Percentiles rank a stretch among this genome's conserved stretches.
Conservation (phyloP, 2,329 filamentous ascomycete genomes). For the Dissoconium aciculare region DNA sequence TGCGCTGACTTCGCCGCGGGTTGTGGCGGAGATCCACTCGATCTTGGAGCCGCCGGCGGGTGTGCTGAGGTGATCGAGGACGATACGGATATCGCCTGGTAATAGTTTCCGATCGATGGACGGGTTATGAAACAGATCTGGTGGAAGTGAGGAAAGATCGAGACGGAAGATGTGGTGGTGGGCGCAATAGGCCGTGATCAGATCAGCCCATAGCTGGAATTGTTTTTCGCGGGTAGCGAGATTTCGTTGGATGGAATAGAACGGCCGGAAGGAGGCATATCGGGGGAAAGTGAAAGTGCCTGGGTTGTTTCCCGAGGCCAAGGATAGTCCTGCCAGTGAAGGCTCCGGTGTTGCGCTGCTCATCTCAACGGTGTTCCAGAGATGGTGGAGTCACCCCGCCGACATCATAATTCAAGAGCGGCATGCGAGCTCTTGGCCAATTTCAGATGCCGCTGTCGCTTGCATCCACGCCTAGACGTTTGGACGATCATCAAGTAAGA, state of each 20-base stretch:
- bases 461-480: no score
- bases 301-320: slow-evolving; percentile 2
- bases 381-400: no score
- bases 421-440: no score
- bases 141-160: slow-evolving; percentile 42
- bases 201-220: slow-evolving; percentile 68
- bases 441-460: no score
- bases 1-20: slow-evolving; percentile 31
- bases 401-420: no score
- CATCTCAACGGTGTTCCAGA: no score
- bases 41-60: slow-evolving; percentile 35
- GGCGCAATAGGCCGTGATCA: slow-evolving; percentile 72
- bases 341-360: slow-evolving; percentile 6
- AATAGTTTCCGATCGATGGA: slow-evolving; percentile 31
- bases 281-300: slow-evolving; percentile 28
- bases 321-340: slow-evolving; percentile 7
- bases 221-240: slow-evolving; percentile 58
- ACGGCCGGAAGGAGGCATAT: slow-evolving; percentile 62
- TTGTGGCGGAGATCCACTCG: slow-evolving; percentile 44
- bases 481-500: no score
- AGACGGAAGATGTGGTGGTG: slow-evolving; percentile 65
- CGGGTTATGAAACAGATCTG: slow-evolving; percentile 38
- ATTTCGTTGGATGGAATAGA: slow-evolving; percentile 72
- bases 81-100: slow-evolving; percentile 37
- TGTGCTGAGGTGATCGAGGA: slow-evolving; percentile 43